phyloP scores from a whole-genome alignment of 2,329 filamentous ascomycete species.

The Dothidotthia symphoricarpi region DNA sequence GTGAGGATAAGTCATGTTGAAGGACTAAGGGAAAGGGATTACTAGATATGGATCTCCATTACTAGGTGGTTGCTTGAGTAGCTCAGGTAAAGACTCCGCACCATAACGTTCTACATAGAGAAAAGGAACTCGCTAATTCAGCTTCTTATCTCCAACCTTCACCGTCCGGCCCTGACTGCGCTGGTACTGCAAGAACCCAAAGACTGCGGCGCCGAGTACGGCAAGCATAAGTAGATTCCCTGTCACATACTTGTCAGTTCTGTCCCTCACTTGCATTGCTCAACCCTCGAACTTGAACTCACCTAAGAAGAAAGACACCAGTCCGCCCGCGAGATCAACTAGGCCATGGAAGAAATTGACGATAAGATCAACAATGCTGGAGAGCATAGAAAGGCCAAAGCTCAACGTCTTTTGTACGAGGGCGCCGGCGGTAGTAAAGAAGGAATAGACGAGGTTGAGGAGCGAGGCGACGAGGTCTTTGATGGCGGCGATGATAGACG shows the following conservation, averaged over 20 bases:
- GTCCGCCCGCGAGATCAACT: conserved; percentile 35
- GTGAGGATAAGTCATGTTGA: too few species aligned
- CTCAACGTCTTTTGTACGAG: conserved; percentile 31
- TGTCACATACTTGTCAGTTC: conserved; percentile 17
- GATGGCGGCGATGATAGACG: conserved; percentile 34
- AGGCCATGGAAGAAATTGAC: conserved; percentile 37
- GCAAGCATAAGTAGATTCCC: conserved; percentile 39
- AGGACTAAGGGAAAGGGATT: too few species aligned
- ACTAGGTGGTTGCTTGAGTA: too few species aligned
- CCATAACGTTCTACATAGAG: too few species aligned
- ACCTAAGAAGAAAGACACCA: conserved; percentile 31
- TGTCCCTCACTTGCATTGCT: too few species aligned
- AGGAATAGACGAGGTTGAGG: conserved; percentile 36
- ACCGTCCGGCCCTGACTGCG: conserved; percentile 37
- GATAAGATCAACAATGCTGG: conserved; percentile 28
- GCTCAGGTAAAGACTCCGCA: too few species aligned
- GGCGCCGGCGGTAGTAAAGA: conserved; percentile 36
- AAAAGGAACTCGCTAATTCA: conserved; percentile 31
- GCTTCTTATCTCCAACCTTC: conserved; percentile 39
- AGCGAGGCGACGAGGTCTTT: conserved; percentile 33
- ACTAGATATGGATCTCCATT: too few species aligned
- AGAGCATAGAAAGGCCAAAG: conserved; percentile 29
- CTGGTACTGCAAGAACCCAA: conserved; percentile 41
- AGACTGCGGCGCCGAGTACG: conserved; percentile 30
- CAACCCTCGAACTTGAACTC: too few species aligned